A percentile compares a stretch with the other conserved stretches of the same genome.
These are phyloP conservation scores for Geosmithia putterillii DNA, from an alignment of 2,329 filamentous ascomycete genomes.

Conservation along the genomic window DNA sequence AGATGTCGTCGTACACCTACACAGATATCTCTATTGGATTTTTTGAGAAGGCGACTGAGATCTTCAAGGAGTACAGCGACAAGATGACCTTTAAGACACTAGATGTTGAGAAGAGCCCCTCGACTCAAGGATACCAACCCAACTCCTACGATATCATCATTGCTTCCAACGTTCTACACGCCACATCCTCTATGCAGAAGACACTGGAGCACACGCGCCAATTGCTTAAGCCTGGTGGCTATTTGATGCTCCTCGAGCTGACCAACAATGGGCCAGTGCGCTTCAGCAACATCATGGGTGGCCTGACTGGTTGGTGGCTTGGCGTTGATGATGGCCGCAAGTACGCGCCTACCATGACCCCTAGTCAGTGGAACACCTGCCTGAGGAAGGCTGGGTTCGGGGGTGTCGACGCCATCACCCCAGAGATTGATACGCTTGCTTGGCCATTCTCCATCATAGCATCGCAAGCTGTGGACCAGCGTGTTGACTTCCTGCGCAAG, in stretches of 20 bases:
- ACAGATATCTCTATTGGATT: constrained; percentile 29
- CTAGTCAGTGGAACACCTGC: constrained; percentile 1
- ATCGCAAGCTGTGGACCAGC: constrained; percentile 4
- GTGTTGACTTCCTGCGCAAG: constrained; percentile 2
- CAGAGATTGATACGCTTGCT: background rate
- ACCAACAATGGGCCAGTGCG: constrained; percentile 6
- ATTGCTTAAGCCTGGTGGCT: constrained; percentile 29
- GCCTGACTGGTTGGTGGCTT: constrained; percentile 15
- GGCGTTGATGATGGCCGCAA: constrained; percentile 9
- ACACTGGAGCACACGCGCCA: constrained; percentile 16
- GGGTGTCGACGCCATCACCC: constrained; percentile 3
- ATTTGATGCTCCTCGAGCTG: constrained; percentile 28
- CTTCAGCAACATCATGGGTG: constrained; percentile 9
- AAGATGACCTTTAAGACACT: constrained; percentile 10
- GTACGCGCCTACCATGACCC: constrained; percentile 2
- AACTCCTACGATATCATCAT: constrained; percentile 24
- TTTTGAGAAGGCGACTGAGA: constrained; percentile 21
- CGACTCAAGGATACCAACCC: constrained; percentile 16
- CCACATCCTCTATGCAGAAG: constrained; percentile 14
- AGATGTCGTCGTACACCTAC: constrained; percentile 25
- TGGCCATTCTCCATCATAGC: constrained; percentile 1
- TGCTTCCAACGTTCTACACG: constrained; percentile 23
- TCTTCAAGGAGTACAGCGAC: constrained; percentile 10
- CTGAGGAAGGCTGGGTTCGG: constrained; percentile 4
- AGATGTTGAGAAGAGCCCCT: constrained; percentile 12